A percentile compares a stretch with the other conserved stretches of the same genome.
Conservation (phyloP, 2,329 filamentous ascomycete genomes). For the Amphichorda felina region DNA sequence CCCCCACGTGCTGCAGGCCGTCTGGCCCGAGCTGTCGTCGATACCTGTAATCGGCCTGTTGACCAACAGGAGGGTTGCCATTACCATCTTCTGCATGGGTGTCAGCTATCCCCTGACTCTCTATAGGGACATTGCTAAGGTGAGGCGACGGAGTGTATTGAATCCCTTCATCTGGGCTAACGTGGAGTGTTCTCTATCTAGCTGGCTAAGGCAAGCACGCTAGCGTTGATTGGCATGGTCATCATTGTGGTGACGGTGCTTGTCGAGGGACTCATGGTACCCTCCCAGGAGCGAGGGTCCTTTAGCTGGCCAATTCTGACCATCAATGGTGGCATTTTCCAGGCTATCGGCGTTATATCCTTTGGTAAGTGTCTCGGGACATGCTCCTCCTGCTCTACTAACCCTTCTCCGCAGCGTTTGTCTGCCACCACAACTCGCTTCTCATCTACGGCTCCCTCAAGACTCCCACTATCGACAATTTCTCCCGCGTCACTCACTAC, state of each 20-base stretch:
- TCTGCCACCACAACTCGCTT: constrained; percentile 86
- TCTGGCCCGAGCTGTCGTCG: constrained; percentile 65
- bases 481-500: constrained; percentile 85
- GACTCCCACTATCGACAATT: constrained; percentile 91
- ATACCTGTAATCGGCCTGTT: constrained; percentile 73
- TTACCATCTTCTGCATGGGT: constrained; percentile 75
- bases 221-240: constrained; percentile 86
- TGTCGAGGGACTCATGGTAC: constrained; percentile 67
- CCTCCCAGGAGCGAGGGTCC: constrained; percentile 57
- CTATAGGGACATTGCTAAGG: constrained; percentile 95
- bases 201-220: constrained; percentile 90
- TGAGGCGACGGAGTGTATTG: too few relatives aligned
- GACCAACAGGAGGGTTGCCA: constrained; percentile 70
- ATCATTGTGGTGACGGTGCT: constrained; percentile 83
- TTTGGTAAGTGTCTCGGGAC: constrained; percentile 52
- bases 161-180: neutral
- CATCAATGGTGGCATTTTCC: constrained; percentile 82
- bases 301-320: constrained; percentile 59
- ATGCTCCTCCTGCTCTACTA: neutral
- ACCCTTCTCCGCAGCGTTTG: constrained; percentile 34
- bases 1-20: constrained; percentile 71
- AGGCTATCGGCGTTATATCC: constrained; percentile 94
- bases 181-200: constrained; percentile 20
- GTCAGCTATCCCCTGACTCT: constrained; percentile 86
- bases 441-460: constrained; percentile 93